Base-by-base conservation (phyloP, 2,329 filamentous ascomycete species). In the Verticillium tricorpus region DNA sequence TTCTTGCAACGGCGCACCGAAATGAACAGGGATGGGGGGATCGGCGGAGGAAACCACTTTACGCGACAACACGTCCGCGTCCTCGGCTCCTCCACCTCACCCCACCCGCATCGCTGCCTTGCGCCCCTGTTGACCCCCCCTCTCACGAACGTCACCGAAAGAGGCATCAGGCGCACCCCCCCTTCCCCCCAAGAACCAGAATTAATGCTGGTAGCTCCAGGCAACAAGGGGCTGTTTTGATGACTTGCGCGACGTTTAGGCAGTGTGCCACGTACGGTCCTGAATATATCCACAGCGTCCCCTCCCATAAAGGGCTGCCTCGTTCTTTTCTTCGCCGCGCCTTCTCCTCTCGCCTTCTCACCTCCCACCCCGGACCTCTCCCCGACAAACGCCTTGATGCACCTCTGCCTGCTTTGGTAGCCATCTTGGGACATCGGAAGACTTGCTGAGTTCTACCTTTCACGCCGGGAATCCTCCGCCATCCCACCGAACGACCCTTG, bases 31-130 rank as follows among this genome's bases (percentile, higher is more conserved):
- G 40, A 50, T 35, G 34, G 9, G 34, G 34, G 40, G 61, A 72
- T 63, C 63, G 57, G 50, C 62, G 39, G 61, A 57, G 14, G 57
- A 67, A 74, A 73, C 71, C 73, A 74, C 73, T 75, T 74, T 74
- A 76, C 73, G 73, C 73, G 73, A 71, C 71, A 63, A 68, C 65
- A 66, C 72, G 71, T 61, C 37, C 40, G 40, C 40, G 40, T 50
- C 40, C 40, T 50, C 40, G 40, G 40, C 40, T 25, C 28, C 28
- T 28, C 28, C 34, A 35, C 40, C n/a, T 25, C 40, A 50, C 40
- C 40, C 40, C 40, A 50, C 19, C 40, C 14, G 11, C n/a, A n/a
- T 50, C 40, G 40, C 40, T 50, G 40, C 40, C 40, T 50, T 50
- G 40, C 14, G 34, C 57, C 37, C 59, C 59, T 64, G 70, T 66